Evolutionary conservation across 1,284 basidiomycete genomes (phyloP).

Genomic region (Cutaneotrichosporon curvatum): DNA sequence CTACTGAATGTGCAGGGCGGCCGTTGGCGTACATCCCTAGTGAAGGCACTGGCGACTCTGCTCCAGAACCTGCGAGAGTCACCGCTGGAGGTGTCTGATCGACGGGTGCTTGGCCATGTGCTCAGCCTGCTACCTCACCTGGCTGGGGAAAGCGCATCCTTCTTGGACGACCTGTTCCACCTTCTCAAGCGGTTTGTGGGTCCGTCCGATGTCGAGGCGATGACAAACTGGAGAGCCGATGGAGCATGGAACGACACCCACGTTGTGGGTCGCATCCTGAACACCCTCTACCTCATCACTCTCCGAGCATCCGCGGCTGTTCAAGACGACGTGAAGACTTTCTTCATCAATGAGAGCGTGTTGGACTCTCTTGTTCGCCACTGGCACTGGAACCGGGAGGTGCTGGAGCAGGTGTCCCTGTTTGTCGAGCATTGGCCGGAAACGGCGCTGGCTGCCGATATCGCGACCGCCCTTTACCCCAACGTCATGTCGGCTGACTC

Average conservation of each 20-base stretch:
- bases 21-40: slow-evolving; percentile 37
- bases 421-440: slow-evolving; percentile 46
- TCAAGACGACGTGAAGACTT: slow-evolving; percentile 15
- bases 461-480: slow-evolving; percentile 20
- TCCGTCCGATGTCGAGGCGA: background rate
- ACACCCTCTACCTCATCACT: slow-evolving; percentile 27
- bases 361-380: slow-evolving; percentile 47
- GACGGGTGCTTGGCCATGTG: slow-evolving; percentile 28
- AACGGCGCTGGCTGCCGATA: slow-evolving; percentile 16
- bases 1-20: slow-evolving; percentile 44
- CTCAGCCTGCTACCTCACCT: slow-evolving; percentile 31
- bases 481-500: slow-evolving; percentile 50
- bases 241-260: slow-evolving; percentile 37
- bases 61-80: slow-evolving; percentile 1
- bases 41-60: slow-evolving; percentile 19
- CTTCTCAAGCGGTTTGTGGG: slow-evolving; percentile 13
- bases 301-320: slow-evolving; percentile 41
- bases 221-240: slow-evolving; percentile 18
- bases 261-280: slow-evolving; percentile 21
- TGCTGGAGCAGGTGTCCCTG: slow-evolving; percentile 53
- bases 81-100: slow-evolving; percentile 9
- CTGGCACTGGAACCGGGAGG: slow-evolving; percentile 57
- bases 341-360: slow-evolving; percentile 41
- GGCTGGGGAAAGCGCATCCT: slow-evolving; percentile 20
- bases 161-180: slow-evolving; percentile 17